phyloP scores from a whole-genome alignment of 2,329 filamentous ascomycete species.

The Tolypocladium album region DNA sequence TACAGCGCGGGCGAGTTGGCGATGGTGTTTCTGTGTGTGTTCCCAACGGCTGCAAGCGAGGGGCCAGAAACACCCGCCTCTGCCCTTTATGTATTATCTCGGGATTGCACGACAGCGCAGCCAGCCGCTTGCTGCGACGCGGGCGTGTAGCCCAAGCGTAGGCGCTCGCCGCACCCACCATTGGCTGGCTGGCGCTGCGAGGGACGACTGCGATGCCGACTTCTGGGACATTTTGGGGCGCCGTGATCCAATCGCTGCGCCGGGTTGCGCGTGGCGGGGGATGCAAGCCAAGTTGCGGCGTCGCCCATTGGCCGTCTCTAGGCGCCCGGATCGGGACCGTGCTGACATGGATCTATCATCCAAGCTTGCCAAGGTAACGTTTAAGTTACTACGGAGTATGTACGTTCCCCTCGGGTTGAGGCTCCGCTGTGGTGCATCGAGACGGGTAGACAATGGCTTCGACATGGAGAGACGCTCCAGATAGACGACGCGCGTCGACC shows the following conservation, averaged over 20 bases:
- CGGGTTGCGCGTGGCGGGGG: not conserved
- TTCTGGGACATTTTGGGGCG: not conserved
- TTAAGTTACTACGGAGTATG: too few species aligned
- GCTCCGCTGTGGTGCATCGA: not conserved
- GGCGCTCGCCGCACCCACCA: not conserved
- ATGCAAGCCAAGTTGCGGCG: not conserved
- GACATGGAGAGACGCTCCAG: not conserved
- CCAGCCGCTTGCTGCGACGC: not conserved
- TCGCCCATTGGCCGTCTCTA: not conserved
- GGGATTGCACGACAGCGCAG: not conserved
- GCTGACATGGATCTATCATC: not conserved
- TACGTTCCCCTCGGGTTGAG: not conserved
- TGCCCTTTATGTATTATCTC: not conserved
- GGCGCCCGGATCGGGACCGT: not conserved
- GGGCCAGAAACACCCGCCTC: not conserved
- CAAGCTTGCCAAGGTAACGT: too few species aligned
- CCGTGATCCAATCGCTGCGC: not conserved
- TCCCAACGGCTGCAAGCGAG: not conserved
- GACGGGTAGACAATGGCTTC: not conserved
- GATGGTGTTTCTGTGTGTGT: not conserved
- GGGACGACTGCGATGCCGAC: not conserved
- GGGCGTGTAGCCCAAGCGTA: not conserved
- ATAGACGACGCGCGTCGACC: not conserved
- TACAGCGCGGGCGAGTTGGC: not conserved
- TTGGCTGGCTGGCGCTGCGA: not conserved